Conservation (phyloP, 805 yeast genomes). For the Phaffomyces thermotolerans region DNA sequence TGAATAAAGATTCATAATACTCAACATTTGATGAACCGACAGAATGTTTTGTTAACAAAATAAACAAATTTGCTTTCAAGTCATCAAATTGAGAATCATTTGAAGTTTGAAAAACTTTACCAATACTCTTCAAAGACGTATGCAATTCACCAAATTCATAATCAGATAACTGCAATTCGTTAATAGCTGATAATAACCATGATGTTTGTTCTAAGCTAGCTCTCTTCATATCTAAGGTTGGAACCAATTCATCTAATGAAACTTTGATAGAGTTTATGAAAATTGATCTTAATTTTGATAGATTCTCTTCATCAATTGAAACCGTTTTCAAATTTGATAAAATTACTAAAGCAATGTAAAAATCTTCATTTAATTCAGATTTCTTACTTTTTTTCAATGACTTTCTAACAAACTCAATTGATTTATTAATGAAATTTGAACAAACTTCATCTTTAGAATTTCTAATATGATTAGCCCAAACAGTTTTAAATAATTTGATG, state of each 20-base stretch:
- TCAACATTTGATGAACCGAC: conserved; percentile 14
- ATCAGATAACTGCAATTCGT: conserved; percentile 11
- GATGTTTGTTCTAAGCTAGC: conserved; percentile 5
- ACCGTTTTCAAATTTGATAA: conserved; percentile 3
- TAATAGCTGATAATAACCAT: conserved; percentile 29
- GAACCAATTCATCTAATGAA: conserved; percentile 1
- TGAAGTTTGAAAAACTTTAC: conserved; percentile 1
- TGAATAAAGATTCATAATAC: conserved; percentile 28
- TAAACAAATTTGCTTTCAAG: conserved; percentile 19
- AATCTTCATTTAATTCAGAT: conserved; percentile 4
- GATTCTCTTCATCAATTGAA: not conserved
- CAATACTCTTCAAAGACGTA: conserved; percentile 8
- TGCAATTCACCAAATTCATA: conserved; percentile 8
- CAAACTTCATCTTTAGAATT: conserved; percentile 29
- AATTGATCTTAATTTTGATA: conserved; percentile 1
- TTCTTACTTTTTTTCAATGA: conserved; percentile 2
- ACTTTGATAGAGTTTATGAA: conserved; percentile 9
- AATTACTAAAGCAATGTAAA: conserved; percentile 13
- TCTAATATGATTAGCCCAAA: conserved; percentile 35
- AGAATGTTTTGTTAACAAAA: conserved; percentile 21
- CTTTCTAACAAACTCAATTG: conserved; percentile 14
- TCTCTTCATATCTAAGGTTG: not conserved
- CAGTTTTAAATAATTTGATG: conserved; percentile 25
- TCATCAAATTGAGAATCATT: conserved; percentile 5
- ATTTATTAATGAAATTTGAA: conserved; percentile 18